Evolutionary conservation across 2,329 filamentous ascomycete genomes (phyloP).

Genomic region (Bertia moriformis): DNA sequence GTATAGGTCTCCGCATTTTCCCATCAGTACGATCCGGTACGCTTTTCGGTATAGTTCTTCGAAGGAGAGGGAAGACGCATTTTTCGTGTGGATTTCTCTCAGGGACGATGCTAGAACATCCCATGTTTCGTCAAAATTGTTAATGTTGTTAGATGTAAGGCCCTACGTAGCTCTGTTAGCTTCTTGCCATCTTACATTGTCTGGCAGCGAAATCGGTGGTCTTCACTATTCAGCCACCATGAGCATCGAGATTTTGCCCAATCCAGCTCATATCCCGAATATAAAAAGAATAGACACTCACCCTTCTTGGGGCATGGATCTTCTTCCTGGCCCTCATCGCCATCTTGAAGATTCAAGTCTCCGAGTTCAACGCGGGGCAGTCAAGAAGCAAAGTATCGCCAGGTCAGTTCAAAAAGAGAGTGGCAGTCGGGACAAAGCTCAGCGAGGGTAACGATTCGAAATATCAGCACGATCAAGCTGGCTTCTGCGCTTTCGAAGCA

Average conservation of each 20-base stretch:
- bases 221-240: too few species aligned
- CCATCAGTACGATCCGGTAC: conserved; percentile 49
- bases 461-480: not conserved
- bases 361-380: not conserved
- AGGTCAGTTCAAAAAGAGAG: not conserved
- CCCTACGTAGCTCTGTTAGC: too few species aligned
- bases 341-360: not conserved
- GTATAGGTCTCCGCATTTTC: conserved; percentile 45
- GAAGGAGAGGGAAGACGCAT: conserved; percentile 48
- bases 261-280: too few species aligned
- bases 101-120: conserved; percentile 35
- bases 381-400: not conserved
- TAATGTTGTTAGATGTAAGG: conserved; percentile 5
- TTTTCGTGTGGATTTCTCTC: conserved; percentile 48
- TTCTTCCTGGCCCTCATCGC: conserved; percentile 19
- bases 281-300: conserved; percentile 22
- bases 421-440: not conserved
- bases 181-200: too few species aligned
- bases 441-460: too few species aligned
- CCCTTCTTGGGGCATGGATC: conserved; percentile 43
- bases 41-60: conserved; percentile 51
- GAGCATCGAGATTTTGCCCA: too few species aligned
- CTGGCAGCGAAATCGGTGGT: too few species aligned
- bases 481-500: not conserved
- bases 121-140: conserved; percentile 48